Evolutionary conservation across 495 filamentous ascomycete genomes (phyloP).

Genomic region (Staphylotrichum longicolle): DNA sequence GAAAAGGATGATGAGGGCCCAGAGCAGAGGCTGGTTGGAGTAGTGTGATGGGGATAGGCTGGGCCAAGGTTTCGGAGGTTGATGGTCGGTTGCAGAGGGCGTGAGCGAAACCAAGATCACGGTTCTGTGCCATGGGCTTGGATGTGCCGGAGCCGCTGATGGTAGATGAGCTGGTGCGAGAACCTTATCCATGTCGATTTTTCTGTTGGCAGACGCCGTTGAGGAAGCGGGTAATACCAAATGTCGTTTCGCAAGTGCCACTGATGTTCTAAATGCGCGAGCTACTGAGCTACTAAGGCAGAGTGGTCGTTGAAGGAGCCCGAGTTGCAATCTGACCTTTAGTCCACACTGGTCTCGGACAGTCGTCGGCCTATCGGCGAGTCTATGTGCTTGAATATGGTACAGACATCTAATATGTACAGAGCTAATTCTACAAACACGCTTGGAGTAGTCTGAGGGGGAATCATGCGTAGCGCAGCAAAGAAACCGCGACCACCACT

Average conservation of each 20-base stretch:
- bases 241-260: neutral
- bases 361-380: neutral
- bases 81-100: neutral
- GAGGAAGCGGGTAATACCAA: conserved; percentile 3
- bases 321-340: no score
- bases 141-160: neutral
- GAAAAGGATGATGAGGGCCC: no score
- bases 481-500: conserved; percentile 53
- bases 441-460: neutral
- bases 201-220: conserved; percentile 7
- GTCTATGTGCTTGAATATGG: neutral
- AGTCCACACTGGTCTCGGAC: no score
- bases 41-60: no score
- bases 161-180: neutral
- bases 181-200: neutral
- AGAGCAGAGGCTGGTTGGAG: no score
- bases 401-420: conserved; percentile 13
- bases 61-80: neutral
- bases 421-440: neutral
- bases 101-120: no score
- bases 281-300: no score
- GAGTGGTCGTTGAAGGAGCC: no score
- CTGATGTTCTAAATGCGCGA: no score
- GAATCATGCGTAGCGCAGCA: conserved; percentile 46
- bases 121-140: neutral